Evolutionary conservation across 768 basidiomycete species (phyloP), one percentile per base, ranked within the genome.

Genomic region (Leccinum longicurvipes): DNA sequence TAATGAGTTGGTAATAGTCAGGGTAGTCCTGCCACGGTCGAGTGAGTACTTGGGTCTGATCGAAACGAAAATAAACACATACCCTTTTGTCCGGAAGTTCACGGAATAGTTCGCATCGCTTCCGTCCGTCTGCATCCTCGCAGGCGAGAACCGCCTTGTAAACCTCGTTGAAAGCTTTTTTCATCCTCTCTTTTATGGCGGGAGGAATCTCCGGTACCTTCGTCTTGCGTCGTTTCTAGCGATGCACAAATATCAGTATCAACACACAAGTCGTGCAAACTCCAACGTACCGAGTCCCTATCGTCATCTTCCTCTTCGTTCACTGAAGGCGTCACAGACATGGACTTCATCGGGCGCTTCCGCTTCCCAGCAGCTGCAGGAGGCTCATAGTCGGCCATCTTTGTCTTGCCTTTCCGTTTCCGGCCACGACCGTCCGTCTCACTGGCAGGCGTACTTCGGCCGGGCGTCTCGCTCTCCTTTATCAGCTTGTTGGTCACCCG

Each of bases 1-100:
- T 77, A 73, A 99, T 98, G 64, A 94, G 80, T 54, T 87, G 81
- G 71, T 95, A 97, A 69, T 98, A 99, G 66, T 94, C 90, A 28
- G 93, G 92, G 65, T 95, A 95, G 54, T 88, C 85, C 89, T 93
- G 41, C 48, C n/a, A 36, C 9, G 21, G 23, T 34, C 12, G 12
- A 11, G 50, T 67, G 31, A 69, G 58, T 61, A 51, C 46, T 10
- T 49, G 25, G n/a, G 6, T 49, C 55, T 11, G 25, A 21, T 19
- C n/a, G 7, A 1, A 31, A 50, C n/a, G 19, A 23, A 19, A 52
- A 50, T 42, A 1, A 4, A 28, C 14, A 70, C 79, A 59, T 64
- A 87, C 89, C 69, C 85, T 80, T 72, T 77, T 85, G 66, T 89
- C 86, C 5, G 93, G 93, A n/a, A 90, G 78, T 58, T 92, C 91